Evolutionary conservation across 2,329 filamentous ascomycete species (phyloP), one percentile per base, ranked within the genome.

Genomic region (Zalaria obscura): DNA sequence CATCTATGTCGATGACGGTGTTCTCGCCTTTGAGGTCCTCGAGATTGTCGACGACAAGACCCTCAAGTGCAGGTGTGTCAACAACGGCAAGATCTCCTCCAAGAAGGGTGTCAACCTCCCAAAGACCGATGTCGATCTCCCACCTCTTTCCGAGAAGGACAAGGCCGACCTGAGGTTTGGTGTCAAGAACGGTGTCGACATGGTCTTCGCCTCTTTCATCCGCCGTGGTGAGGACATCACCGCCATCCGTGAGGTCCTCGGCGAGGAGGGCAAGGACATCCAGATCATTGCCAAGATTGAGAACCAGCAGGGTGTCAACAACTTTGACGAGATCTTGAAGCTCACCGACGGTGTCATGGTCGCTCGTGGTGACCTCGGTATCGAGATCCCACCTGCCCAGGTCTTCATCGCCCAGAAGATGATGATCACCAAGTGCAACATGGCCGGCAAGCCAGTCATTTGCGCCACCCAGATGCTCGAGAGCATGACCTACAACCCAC

Each of bases 221-320:
- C 89, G 91, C 55, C 83, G 83, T 47, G 89, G 83, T 45, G 81
- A 87, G 61, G 91, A 98, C 64, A 94, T 98, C 71, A 76, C 73
- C 53, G 78, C 88, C 57, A 98, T 98, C 64, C 89, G 91, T 52
- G 75, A 82, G 51, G 82, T 96, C 48, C 79, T 98, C 40, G 91
- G 91, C 48, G 76, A 86, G 59, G 83, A 93, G 36, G 91, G 91
- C 66, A 86, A 83, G 69, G 80, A 93, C 65, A 95, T 98, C 58
- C 89, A 98, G 73, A 94, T 98, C 70, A 96, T 98, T 63, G 83
- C 91, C 76, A 98, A 98, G 82, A 94, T 98, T 54, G 91, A 98
- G 78, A 98, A 98, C 75, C 85, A 94, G 66, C 91, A 98, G 70
- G 91, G 91, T 68, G 83, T 98, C 51, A 96, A 98, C 80, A 98